Base-by-base conservation (phyloP, 1,284 basidiomycete species). In the Cerrena zonata region DNA sequence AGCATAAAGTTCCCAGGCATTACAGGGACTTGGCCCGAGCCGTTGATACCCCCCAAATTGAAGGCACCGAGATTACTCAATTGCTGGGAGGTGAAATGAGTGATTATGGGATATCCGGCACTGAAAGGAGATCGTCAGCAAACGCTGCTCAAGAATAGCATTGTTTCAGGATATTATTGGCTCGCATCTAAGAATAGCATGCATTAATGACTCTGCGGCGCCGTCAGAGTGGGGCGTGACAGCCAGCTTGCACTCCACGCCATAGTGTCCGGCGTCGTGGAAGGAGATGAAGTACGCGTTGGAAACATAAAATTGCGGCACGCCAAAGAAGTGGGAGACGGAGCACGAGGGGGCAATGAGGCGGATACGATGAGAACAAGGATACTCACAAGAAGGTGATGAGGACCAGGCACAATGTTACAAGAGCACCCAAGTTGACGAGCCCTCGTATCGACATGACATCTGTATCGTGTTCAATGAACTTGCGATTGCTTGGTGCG, bases 21-120 rank as follows among this genome's bases (percentile, higher is more conserved):
- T n/a, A 54, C 45, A 13, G 69, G 65, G 5, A 71, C 67, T 62
- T 79, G 77, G 2, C 78, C 79, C 1, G 70, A 68, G 7, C 69
- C 67, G 56, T 82, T 80, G 26, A 60, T 75, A 3, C 79, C 80
- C 10, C 80, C 80, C 25, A 80, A 58, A 54, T 79, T 80, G 65
- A 72, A 77, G 10, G 69, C 76, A 37, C 69, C 69, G 11, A 66
- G 55, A 0, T 37, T 65, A 21, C 63, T 56, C 46, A 54, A 54
- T 15, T 50, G 52, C 23, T 60, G 55, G 13, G 59, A 53, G n/a
- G 66, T 68, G 51, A 71, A 72, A 50, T 69, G 72, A 18, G 66
- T 61, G 51, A 81, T 71, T 61, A 84, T 71, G 0, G 80, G 80
- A 53, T 79, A 83, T 2, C 74, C 79, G 2, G 71, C 73, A 53